A percentile compares a stretch with the other conserved stretches of the same genome.
These are phyloP conservation scores for Tanacetum coccineum DNA, from an alignment of 129 eudicot genomes.

Conservation along the genomic window DNA sequence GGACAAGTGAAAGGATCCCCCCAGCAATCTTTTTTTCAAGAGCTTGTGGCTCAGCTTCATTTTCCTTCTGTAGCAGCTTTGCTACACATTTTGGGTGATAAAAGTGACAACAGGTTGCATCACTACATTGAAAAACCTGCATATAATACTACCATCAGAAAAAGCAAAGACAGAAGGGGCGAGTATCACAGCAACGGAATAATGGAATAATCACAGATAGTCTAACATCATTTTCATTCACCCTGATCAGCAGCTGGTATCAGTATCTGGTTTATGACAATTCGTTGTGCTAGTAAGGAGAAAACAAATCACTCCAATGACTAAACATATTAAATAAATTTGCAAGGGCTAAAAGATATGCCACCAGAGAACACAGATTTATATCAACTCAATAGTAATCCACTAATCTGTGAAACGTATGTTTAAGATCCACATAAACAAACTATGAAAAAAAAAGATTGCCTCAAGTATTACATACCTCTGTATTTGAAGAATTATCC, in stretches of 20 bases:
- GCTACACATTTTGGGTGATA: constrained; percentile 91
- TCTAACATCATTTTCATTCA: too few species aligned
- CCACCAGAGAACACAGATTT: too few species aligned
- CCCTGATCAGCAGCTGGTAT: not conserved
- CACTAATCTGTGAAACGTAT: too few species aligned
- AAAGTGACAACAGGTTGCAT: constrained; percentile 82
- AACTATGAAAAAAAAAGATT: constrained; percentile 5
- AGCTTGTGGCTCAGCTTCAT: constrained; percentile 36
- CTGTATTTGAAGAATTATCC: constrained; percentile 48
- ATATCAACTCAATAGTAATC: too few species aligned
- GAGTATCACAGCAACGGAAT: not conserved
- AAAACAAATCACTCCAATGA: not conserved
- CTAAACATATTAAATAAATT: too few species aligned
- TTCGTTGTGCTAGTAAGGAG: not conserved
- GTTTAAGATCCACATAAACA: not conserved
- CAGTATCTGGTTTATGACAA: not conserved
- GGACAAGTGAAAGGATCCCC: constrained; percentile 81
- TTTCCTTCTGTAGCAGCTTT: constrained; percentile 40
- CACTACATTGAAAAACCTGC: constrained; percentile 84
- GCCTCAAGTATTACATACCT: constrained; percentile 38
- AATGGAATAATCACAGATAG: too few species aligned
- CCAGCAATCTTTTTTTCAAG: constrained; percentile 43
- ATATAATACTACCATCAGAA: not conserved
- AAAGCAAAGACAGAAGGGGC: not conserved
- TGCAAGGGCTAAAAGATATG: too few species aligned